These are phyloP conservation scores for Plenodomus biglobosus DNA, from an alignment of 2,329 filamentous ascomycete genomes.

Conservation along the genomic window DNA sequence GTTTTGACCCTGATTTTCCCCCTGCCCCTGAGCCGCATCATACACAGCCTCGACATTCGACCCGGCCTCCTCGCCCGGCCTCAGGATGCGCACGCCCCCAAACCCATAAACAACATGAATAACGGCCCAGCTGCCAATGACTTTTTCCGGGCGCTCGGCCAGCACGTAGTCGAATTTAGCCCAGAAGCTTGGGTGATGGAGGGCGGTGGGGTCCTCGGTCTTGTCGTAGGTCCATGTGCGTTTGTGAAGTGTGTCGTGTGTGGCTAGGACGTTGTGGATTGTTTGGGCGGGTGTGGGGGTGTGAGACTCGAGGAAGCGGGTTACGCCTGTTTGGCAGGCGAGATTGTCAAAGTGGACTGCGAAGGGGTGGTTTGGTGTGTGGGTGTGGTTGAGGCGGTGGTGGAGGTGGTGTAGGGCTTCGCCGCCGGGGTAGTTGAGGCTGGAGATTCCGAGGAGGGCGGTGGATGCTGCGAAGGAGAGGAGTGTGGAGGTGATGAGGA, in stretches of 20 bases:
- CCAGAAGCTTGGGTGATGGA: constrained; percentile 59
- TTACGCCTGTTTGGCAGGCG: constrained; percentile 64
- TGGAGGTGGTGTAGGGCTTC: constrained; percentile 64
- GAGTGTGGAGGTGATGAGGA: constrained; percentile 62
- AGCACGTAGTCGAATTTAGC: constrained; percentile 60
- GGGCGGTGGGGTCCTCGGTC: constrained; percentile 53
- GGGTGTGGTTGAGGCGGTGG: constrained; percentile 17
- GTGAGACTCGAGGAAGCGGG: constrained; percentile 55
- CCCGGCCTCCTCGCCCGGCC: constrained; percentile 44
- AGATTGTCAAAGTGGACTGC: constrained; percentile 61
- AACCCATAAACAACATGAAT: constrained; percentile 55
- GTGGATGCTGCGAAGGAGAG: constrained; percentile 62
- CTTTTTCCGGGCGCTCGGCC: constrained; percentile 53
- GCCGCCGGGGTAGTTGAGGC: constrained; percentile 91
- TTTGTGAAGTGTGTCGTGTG: constrained; percentile 18
- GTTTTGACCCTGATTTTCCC: background rate
- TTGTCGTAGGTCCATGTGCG: constrained; percentile 61
- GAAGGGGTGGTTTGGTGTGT: constrained; percentile 17
- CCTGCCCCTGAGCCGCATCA: too few relatives aligned
- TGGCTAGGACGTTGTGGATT: constrained; percentile 27
- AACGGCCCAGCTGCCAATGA: constrained; percentile 57
- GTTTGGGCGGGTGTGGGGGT: constrained; percentile 28
- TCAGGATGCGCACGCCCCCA: constrained; percentile 52
- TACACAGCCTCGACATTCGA: constrained; percentile 14
- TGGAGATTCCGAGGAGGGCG: constrained; percentile 73